phyloP scores from a whole-genome alignment of 805 yeast genomes.

The Yarrowia sp. region DNA sequence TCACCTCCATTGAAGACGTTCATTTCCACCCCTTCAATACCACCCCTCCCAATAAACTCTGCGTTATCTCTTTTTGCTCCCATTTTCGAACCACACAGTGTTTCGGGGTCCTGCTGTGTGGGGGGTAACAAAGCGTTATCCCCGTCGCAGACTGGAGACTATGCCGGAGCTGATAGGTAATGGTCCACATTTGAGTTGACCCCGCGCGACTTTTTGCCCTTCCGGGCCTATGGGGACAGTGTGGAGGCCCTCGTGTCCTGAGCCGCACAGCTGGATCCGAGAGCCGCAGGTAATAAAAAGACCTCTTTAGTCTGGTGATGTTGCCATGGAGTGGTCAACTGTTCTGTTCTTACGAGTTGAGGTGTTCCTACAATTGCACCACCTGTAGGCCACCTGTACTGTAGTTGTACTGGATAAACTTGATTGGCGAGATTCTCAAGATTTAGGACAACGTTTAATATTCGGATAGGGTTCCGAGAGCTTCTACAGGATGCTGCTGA shows the following conservation, averaged over 20 bases:
- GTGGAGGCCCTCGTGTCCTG: neutral
- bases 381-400: too few species aligned
- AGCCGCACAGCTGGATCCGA: constrained; percentile 11
- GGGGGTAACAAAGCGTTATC: constrained; percentile 17
- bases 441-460: neutral
- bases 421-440: neutral
- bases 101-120: neutral
- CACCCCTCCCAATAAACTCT: neutral
- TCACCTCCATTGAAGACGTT: too few species aligned
- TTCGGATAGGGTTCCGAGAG: constrained; percentile 14
- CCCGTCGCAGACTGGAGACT: neutral
- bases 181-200: neutral
- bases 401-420: neutral
- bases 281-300: too few species aligned
- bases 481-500: neutral
- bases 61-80: constrained; percentile 33
- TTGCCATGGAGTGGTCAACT: neutral
- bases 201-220: constrained; percentile 6
- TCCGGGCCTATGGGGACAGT: neutral
- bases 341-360: neutral
- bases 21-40: too few species aligned
- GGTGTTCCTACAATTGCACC: too few species aligned
- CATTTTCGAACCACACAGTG: constrained; percentile 3
- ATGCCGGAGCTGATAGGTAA: too few species aligned
- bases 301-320: too few species aligned